Evolutionary conservation across 78 protist species (phyloP).

Genomic region (Parvularia atlantis): DNA sequence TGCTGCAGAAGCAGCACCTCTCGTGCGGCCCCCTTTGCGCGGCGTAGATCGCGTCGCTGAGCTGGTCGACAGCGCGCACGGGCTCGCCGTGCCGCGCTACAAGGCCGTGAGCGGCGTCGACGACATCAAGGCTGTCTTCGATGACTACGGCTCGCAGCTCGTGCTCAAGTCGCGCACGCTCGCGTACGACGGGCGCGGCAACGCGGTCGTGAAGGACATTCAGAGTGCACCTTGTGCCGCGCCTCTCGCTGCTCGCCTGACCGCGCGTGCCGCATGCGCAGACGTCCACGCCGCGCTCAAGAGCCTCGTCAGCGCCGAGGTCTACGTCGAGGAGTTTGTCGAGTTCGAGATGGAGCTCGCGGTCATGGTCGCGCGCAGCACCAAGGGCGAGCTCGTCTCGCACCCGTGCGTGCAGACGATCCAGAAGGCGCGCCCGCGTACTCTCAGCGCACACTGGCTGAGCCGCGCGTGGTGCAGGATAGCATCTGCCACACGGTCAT

Average conservation of each 20-base stretch:
- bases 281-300: background rate
- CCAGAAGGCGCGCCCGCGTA: background rate
- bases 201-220: conserved; percentile 7
- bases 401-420: conserved; percentile 42
- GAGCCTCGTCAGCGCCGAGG: background rate
- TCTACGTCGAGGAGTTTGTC: conserved; percentile 38
- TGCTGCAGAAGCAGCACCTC: conserved; percentile 27
- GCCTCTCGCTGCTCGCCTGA: background rate
- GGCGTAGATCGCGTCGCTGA: background rate
- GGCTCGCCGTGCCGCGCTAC: background rate
- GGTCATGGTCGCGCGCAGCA: conserved; percentile 66
- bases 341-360: conserved; percentile 40
- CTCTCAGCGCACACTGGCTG: background rate
- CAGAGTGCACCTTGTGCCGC: background rate
- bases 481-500: conserved; percentile 27
- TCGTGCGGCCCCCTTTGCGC: background rate
- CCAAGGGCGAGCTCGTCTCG: conserved; percentile 19
- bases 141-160: conserved; percentile 33
- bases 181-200: conserved; percentile 62
- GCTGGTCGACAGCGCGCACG: background rate
- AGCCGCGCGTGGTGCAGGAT: background rate
- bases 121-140: conserved; percentile 11
- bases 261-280: background rate
- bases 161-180: conserved; percentile 34
- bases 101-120: background rate